Conservation (phyloP, 257 asterid genomes). For the Gynochthodes officinalis region DNA sequence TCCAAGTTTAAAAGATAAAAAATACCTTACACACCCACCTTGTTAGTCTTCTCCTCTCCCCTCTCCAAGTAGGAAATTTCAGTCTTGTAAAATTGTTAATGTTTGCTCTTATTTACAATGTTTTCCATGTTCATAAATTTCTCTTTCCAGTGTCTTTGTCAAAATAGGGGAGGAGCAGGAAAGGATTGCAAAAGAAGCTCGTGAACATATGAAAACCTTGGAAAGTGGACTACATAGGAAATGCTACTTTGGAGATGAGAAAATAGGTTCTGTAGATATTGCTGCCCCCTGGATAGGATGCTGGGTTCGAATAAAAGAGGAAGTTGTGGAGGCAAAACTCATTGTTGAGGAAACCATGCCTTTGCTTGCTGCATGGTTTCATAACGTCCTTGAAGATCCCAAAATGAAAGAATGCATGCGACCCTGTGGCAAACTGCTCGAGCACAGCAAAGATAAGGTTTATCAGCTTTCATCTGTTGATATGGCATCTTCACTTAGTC, state of each 20-base stretch:
- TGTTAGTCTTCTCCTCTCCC: too few relatives aligned
- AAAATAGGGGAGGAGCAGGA: slow-evolving; percentile 30
- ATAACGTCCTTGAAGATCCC: slow-evolving; percentile 30
- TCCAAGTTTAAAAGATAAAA: too few relatives aligned
- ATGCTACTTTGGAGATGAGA: slow-evolving; percentile 22
- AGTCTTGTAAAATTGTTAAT: too few relatives aligned
- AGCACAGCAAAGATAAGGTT: slow-evolving; percentile 1
- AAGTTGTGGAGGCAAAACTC: slow-evolving; percentile 19
- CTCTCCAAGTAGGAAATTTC: too few relatives aligned
- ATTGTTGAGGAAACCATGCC: slow-evolving; percentile 32
- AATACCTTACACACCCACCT: too few relatives aligned
- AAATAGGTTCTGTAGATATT: slow-evolving; percentile 27
- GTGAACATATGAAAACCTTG: slow-evolving; percentile 15
- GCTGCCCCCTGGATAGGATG: slow-evolving; percentile 24
- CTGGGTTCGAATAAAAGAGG: slow-evolving; percentile 25
- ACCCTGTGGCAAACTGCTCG: slow-evolving; percentile 16
- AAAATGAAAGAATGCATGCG: slow-evolving; percentile 25
- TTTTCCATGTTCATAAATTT: neutral
- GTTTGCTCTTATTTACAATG: neutral
- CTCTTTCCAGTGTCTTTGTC: slow-evolving; percentile 26
- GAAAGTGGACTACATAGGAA: slow-evolving; percentile 23
- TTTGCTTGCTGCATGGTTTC: slow-evolving; percentile 23
- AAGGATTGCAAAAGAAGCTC: slow-evolving; percentile 22
- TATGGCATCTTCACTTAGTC: neutral
- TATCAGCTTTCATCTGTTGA: neutral